Conservation (phyloP, 2,329 filamentous ascomycete species). For the Phialophora expanda region DNA sequence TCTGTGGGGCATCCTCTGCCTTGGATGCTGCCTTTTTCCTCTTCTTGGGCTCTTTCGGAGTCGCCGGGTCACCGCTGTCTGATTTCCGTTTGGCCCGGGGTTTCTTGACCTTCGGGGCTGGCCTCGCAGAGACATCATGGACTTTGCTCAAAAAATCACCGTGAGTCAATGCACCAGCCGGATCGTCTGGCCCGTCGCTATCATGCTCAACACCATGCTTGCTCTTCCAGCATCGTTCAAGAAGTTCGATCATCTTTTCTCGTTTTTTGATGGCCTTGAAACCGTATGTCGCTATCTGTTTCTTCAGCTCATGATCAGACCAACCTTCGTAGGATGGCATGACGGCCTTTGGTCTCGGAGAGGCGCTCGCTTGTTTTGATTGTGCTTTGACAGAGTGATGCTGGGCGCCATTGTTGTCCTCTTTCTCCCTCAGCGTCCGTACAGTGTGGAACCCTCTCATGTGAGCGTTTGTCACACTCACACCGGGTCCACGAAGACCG, state of each 20-base stretch:
- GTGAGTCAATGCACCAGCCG: constrained; percentile 25
- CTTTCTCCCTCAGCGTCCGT: constrained; percentile 4
- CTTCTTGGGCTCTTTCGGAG: constrained; percentile 33
- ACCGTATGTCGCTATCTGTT: constrained; percentile 67
- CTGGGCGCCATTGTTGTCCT: background rate
- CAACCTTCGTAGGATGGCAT: constrained; percentile 66
- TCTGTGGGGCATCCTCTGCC: constrained; percentile 11
- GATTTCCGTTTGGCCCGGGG: constrained; percentile 32
- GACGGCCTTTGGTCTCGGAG: constrained; percentile 9
- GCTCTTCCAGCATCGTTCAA: constrained; percentile 73
- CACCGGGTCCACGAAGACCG: background rate
- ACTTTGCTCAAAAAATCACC: constrained; percentile 38
- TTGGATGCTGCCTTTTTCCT: constrained; percentile 30
- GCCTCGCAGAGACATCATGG: constrained; percentile 36
- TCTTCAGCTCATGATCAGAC: constrained; percentile 67
- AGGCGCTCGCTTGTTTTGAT: background rate
- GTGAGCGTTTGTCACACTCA: background rate
- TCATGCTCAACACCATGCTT: constrained; percentile 48
- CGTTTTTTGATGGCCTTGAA: constrained; percentile 75
- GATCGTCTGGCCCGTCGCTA: constrained; percentile 27
- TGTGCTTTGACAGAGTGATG: background rate
- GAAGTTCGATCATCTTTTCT: constrained; percentile 70
- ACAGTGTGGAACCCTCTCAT: constrained; percentile 24
- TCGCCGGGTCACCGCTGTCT: constrained; percentile 13
- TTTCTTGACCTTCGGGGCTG: constrained; percentile 35